These are phyloP conservation scores for Monilinia aucupariae DNA, from an alignment of 2,329 filamentous ascomycete species.

Conservation along the genomic window DNA sequence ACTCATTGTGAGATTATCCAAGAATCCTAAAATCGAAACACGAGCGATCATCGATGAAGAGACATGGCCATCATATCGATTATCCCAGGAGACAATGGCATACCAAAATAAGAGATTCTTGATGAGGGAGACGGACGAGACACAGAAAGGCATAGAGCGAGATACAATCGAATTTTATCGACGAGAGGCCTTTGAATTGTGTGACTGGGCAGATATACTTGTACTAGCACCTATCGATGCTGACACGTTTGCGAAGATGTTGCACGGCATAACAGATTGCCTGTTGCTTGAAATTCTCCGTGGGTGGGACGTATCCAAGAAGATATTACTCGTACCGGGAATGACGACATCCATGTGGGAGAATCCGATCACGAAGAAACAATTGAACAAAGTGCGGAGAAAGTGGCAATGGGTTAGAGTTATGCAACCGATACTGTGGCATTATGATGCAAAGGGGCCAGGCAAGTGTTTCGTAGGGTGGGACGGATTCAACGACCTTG, in stretches of 20 bases:
- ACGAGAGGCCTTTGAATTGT: conserved; percentile 58
- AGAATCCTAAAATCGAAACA: conserved; percentile 56
- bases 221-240: conserved; percentile 81
- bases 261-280: conserved; percentile 76
- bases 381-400: conserved; percentile 73
- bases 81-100: conserved; percentile 57
- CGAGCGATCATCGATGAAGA: conserved; percentile 61
- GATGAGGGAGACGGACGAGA: conserved; percentile 25
- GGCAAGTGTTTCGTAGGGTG: conserved; percentile 53
- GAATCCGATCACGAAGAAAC: conserved; percentile 81
- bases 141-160: conserved; percentile 28
- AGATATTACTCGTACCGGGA: conserved; percentile 76
- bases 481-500: conserved; percentile 64
- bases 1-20: conserved; percentile 61
- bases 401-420: conserved; percentile 87
- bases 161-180: conserved; percentile 45
- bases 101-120: conserved; percentile 49
- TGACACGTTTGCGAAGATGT: conserved; percentile 79
- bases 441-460: conserved; percentile 55
- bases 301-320: conserved; percentile 83
- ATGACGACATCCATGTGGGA: conserved; percentile 90
- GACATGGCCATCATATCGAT: conserved; percentile 44
- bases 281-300: conserved; percentile 74
- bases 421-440: conserved; percentile 76
- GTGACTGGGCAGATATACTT: conserved; percentile 82